Evolutionary conservation across 2,329 filamentous ascomycete species (phyloP), one percentile per base, ranked within the genome.

Genomic region (Emergomyces africanus): DNA sequence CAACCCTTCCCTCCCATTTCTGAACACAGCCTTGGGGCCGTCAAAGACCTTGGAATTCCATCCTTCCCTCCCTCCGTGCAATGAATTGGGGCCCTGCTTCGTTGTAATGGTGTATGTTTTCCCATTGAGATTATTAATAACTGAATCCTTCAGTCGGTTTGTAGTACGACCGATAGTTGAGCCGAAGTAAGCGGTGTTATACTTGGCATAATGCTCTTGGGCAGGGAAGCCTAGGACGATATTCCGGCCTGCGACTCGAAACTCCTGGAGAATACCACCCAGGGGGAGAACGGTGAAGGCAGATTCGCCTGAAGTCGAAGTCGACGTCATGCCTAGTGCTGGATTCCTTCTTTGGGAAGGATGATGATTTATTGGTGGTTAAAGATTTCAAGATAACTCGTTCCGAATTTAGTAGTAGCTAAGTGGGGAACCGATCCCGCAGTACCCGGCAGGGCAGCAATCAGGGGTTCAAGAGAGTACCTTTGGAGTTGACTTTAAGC

Each of bases 191-290:
- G 89, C 85, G 12, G 74, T 77, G 75, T 94, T 92, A 78, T 91
- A 77, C 65, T 83, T 75, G 64, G 81, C 81, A 76, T 96, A 96
- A 61, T 86, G 82, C 50, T 87, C 83, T 57, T 87, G 82, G 15
- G 81, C 84, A 20, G 88, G 83, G 76, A 96, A 96, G 57, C 86
- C 85, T 66, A 94, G 88, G 25, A 96, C 91, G 64, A 99, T 94
- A 77, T 96, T 94, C 70, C 83, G 77, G 63, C 84, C 87, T 61
- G 81, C 87, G 65, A 97, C 82, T 54, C 79, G 81, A 77, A 96
- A 86, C 68, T 88, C 83, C 71, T 96, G 75, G 59, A 79, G 76
- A 64, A 78, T 75, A 57, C 73, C 77, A 33, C 76, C 77, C 30
- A 77, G 69, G 15, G 74, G 69, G 46, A 77, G 66, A 64, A 77